A percentile compares a stretch with the other conserved stretches of the same genome.
Evolutionary conservation across 1,284 basidiomycete genomes (phyloP).

Genomic region (Austroboletus rostrupii): DNA sequence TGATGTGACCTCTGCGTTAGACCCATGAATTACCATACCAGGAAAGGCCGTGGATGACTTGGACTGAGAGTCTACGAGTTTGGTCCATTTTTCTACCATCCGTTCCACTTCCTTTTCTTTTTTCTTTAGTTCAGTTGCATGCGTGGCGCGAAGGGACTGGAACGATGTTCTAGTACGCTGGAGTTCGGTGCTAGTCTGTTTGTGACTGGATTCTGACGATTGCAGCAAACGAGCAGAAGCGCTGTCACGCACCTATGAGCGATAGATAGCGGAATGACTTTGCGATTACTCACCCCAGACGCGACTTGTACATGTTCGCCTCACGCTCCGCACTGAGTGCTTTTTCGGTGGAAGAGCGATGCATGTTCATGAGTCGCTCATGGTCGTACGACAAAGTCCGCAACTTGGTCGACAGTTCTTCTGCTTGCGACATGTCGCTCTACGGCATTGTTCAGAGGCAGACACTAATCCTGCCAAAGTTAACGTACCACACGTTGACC

Average conservation of each 20-base stretch:
- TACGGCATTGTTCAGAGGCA: constrained; percentile 27
- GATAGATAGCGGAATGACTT: not conserved
- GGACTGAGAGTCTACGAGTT: constrained; percentile 63
- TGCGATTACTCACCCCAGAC: constrained; percentile 52
- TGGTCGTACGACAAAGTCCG: constrained; percentile 81
- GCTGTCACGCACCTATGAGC: constrained; percentile 34
- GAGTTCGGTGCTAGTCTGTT: constrained; percentile 62
- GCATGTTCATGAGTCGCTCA: constrained; percentile 68
- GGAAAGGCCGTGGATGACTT: constrained; percentile 44
- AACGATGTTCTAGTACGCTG: constrained; percentile 62
- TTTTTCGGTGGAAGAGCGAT: constrained; percentile 51
- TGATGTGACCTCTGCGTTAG: constrained; percentile 50
- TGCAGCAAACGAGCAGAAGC: constrained; percentile 52
- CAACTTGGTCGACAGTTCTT: constrained; percentile 71
- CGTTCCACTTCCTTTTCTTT: constrained; percentile 79
- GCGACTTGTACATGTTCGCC: constrained; percentile 66
- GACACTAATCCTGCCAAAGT: not conserved
- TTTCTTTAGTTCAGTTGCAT: constrained; percentile 75
- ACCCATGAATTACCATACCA: constrained; percentile 47
- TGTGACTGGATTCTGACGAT: constrained; percentile 60
- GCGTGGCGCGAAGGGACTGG: constrained; percentile 61
- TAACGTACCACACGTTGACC: constrained; percentile 72
- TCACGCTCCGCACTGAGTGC: constrained; percentile 73
- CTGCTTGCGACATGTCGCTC: constrained; percentile 80
- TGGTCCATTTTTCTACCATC: constrained; percentile 73